phyloP scores from a whole-genome alignment of 2,329 filamentous ascomycete species.

The Penicillium decumbens region DNA sequence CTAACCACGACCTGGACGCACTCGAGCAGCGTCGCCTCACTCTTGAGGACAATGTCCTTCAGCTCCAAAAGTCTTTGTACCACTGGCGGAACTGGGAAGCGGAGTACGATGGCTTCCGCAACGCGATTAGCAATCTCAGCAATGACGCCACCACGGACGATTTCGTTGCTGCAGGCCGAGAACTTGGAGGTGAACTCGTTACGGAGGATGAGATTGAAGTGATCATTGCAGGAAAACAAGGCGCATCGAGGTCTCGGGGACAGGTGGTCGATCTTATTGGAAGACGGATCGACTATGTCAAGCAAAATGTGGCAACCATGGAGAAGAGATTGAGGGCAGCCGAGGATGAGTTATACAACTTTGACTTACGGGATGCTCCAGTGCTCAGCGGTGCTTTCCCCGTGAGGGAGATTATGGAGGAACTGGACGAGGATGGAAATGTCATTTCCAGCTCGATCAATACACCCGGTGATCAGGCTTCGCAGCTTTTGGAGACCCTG shows the following conservation, averaged over 20 bases:
- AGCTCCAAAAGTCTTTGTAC: conserved; percentile 69
- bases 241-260: conserved; percentile 49
- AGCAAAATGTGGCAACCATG: conserved; percentile 70
- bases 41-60: conserved; percentile 69
- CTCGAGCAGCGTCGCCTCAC: conserved; percentile 70
- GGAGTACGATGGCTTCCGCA: conserved; percentile 84
- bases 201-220: conserved; percentile 52
- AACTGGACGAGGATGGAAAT: conserved; percentile 86
- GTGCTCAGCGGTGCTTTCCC: conserved; percentile 65
- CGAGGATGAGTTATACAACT: conserved; percentile 62
- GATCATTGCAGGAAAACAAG: conserved; percentile 48
- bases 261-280: conserved; percentile 66
- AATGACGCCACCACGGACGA: conserved; percentile 49
- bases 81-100: conserved; percentile 90
- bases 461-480: conserved; percentile 62
- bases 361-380: conserved; percentile 57
- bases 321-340: conserved; percentile 66
- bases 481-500: conserved; percentile 66
- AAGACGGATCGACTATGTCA: conserved; percentile 82
- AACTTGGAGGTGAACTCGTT: conserved; percentile 45
- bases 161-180: conserved; percentile 46
- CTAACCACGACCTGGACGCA: conserved; percentile 55
- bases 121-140: conserved; percentile 63
- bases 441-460: conserved; percentile 65
- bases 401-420: conserved; percentile 85